Conservation (phyloP, 371 early-diverging fungal genomes). For the Dichotomocladium elegans region DNA sequence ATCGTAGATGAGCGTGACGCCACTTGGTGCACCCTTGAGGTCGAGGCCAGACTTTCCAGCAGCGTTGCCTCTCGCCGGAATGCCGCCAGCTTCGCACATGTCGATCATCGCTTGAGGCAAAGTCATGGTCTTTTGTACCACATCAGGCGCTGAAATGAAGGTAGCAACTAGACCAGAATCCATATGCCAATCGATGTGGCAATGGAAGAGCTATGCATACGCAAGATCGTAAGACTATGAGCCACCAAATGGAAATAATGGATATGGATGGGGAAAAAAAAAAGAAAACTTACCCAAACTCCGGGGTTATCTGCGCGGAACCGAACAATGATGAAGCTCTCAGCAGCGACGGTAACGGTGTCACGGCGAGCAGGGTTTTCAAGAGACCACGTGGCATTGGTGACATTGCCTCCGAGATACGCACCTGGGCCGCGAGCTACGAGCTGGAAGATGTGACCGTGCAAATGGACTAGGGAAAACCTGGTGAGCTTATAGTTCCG, state of each 20-base stretch:
- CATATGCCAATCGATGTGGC: conserved; percentile 77
- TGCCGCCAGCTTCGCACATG: conserved; percentile 53
- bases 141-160: conserved; percentile 68
- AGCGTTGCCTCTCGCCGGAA: conserved; percentile 63
- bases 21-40: conserved; percentile 45
- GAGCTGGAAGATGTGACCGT: conserved; percentile 61
- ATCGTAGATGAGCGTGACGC: conserved; percentile 48
- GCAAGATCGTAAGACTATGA: too few relatives aligned
- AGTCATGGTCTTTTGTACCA: conserved; percentile 30
- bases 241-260: not conserved
- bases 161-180: conserved; percentile 50
- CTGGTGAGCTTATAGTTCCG: conserved; percentile 5
- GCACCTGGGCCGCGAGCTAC: conserved; percentile 50
- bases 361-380: conserved; percentile 64
- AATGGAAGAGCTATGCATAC: conserved; percentile 53
- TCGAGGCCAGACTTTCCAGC: conserved; percentile 61
- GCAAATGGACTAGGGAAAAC: conserved; percentile 43
- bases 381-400: conserved; percentile 27
- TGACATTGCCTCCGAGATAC: conserved; percentile 32
- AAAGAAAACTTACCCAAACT: conserved; percentile 6
- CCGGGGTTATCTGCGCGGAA: conserved; percentile 62
- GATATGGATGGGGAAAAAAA: not conserved
- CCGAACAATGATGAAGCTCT: conserved; percentile 48
- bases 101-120: conserved; percentile 42
- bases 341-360: conserved; percentile 45